Evolutionary conservation across 2,329 filamentous ascomycete species (phyloP).

Genomic region (Nigrograna mackinnonii): DNA sequence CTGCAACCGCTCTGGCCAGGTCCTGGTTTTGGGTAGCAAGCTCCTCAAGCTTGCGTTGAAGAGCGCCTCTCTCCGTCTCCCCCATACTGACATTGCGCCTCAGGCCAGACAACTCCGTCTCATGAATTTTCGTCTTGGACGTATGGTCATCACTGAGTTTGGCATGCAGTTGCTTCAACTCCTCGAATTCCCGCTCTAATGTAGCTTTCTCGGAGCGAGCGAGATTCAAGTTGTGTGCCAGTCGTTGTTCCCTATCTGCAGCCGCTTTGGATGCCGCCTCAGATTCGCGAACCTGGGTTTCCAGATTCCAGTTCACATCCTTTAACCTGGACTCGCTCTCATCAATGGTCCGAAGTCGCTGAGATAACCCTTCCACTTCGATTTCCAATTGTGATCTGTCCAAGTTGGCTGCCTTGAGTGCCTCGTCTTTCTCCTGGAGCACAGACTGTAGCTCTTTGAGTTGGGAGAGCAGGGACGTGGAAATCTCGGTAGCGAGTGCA

Average conservation of each 20-base stretch:
- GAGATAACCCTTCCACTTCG: constrained; percentile 77
- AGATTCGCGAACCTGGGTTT: constrained; percentile 88
- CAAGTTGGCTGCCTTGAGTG: constrained; percentile 72
- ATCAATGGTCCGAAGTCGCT: constrained; percentile 80
- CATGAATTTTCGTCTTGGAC: constrained; percentile 77
- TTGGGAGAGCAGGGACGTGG: constrained; percentile 90
- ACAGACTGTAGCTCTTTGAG: constrained; percentile 87
- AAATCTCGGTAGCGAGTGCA: constrained; percentile 97
- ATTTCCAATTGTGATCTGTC: constrained; percentile 82
- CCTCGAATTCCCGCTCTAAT: constrained; percentile 85
- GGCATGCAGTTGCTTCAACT: constrained; percentile 78
- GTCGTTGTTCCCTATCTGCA: constrained; percentile 79
- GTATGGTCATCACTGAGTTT: constrained; percentile 82
- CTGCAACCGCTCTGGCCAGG: constrained; percentile 80
- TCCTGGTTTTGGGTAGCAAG: constrained; percentile 88
- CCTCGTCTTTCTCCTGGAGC: constrained; percentile 84
- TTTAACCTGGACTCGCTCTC: constrained; percentile 97
- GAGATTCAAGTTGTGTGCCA: constrained; percentile 72
- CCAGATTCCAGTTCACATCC: constrained; percentile 97
- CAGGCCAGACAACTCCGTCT: constrained; percentile 82
- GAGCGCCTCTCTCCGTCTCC: constrained; percentile 75
- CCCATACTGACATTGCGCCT: constrained; percentile 78
- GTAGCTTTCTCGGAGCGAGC: constrained; percentile 75
- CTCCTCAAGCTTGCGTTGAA: constrained; percentile 88
- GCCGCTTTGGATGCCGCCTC: constrained; percentile 74